Evolutionary conservation across 441 rosid genomes (phyloP), one percentile per base, ranked within the genome.

Genomic region (Gossypium armourianum): DNA sequence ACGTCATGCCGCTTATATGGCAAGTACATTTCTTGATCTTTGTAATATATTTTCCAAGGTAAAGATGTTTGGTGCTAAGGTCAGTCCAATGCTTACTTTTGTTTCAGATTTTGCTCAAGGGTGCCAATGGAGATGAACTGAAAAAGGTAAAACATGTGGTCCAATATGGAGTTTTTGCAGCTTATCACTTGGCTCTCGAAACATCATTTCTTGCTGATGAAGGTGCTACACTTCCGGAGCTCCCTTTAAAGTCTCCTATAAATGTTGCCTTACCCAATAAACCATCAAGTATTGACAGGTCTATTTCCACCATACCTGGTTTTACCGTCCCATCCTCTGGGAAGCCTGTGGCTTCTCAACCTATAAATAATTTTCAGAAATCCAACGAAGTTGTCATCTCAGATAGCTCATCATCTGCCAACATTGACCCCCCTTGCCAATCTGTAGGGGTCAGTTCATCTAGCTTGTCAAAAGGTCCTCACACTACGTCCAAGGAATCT

Each of bases 151-250:
- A 89, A 82, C 88, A 85, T 83, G 92, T 89, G 59, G 81, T 87
- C 62, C 90, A 89, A 67, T 89, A 89, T 80, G 92, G 92, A 72
- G 84, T 89, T 78, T 89, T 89, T 73, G 94, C 94, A 61, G 94
- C 94, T 69, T 89, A 89, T 78, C 94, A 89, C 76, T 80, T 89
- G 78, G 94, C 89, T 77, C 76, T 87, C 56, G 94, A 89, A 85
- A 89, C 92, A 43, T 89, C 92, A 5, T 89, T 87, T 74, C 81
- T 87, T 62, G 94, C 92, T 45, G 94, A 89, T 81, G 94, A 89
- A 83, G 85, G 94, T 67, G 94, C 94, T 74, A 81, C 90, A 12
- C 86, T 87, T 74, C 90, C 88, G 21, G 90, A 89, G 70, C 85
- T 84, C 76, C 90, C 88, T 72, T 77, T 89, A 58, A 82, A 78